Evolutionary conservation across 2,329 filamentous ascomycete genomes (phyloP).

Genomic region (Fusarium robinianum): DNA sequence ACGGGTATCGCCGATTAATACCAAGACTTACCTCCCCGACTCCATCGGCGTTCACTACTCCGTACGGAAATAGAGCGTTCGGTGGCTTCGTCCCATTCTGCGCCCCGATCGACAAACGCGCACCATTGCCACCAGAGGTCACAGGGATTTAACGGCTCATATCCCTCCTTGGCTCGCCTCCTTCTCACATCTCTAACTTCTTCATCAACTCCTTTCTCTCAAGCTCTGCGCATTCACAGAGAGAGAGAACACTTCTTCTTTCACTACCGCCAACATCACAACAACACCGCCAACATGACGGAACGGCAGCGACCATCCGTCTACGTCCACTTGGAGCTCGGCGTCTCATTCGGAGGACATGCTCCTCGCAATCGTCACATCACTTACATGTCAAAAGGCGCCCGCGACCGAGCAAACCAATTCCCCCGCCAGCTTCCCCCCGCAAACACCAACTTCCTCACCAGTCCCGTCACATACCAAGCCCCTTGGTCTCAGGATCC

Average conservation of each 20-base stretch:
- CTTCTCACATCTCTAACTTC: no score
- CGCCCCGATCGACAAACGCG: no score
- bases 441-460: conserved; percentile 51
- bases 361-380: conserved; percentile 50
- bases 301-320: conserved; percentile 40
- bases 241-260: no score
- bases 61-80: no score
- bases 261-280: neutral
- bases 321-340: conserved; percentile 57
- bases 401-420: conserved; percentile 47
- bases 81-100: no score
- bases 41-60: no score
- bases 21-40: neutral
- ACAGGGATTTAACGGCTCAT: no score
- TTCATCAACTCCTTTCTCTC: neutral
- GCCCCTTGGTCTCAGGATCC: conserved; percentile 15
- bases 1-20: no score
- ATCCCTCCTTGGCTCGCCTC: no score
- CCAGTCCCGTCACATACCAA: conserved; percentile 25
- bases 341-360: conserved; percentile 54
- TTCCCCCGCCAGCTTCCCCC: conserved; percentile 54
- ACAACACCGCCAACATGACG: conserved; percentile 26
- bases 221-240: no score
- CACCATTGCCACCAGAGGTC: no score
- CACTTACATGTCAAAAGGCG: conserved; percentile 52